A percentile compares a stretch with the other conserved stretches of the same genome.
Evolutionary conservation across 345 rosid species (phyloP).

Genomic region (Syzygium grande): DNA sequence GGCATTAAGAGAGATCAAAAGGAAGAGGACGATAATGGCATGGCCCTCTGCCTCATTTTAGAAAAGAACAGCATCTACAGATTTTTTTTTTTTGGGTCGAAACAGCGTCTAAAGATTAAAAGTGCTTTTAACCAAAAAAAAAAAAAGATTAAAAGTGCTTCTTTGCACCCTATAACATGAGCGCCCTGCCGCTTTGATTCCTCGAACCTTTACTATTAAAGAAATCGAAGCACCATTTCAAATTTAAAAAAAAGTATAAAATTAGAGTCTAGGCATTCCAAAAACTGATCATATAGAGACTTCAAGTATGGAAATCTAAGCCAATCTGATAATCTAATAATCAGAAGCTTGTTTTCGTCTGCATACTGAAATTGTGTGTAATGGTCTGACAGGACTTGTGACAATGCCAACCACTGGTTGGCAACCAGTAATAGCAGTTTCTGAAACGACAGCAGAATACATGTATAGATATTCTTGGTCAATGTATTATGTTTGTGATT

Average conservation of each 20-base stretch:
- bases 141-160: not conserved
- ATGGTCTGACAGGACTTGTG: not conserved
- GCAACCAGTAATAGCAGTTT: not conserved
- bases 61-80: slow-evolving; percentile 10
- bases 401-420: not conserved
- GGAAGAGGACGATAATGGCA: slow-evolving; percentile 18
- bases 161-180: not conserved
- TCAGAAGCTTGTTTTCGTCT: not conserved
- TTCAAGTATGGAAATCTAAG: not conserved
- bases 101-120: slow-evolving; percentile 1
- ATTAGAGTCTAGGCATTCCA: not conserved
- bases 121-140: too few relatives aligned
- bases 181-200: not conserved
- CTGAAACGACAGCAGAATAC: not conserved
- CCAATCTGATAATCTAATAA: not conserved
- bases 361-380: not conserved
- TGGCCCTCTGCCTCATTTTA: slow-evolving; percentile 6
- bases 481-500: not conserved
- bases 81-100: too few relatives aligned
- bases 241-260: not conserved
- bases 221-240: not conserved
- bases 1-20: slow-evolving; percentile 7
- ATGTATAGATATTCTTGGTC: not conserved
- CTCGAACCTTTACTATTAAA: not conserved
- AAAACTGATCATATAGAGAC: not conserved